Conservation (phyloP, 441 rosid species). For the Croton setiger region DNA sequence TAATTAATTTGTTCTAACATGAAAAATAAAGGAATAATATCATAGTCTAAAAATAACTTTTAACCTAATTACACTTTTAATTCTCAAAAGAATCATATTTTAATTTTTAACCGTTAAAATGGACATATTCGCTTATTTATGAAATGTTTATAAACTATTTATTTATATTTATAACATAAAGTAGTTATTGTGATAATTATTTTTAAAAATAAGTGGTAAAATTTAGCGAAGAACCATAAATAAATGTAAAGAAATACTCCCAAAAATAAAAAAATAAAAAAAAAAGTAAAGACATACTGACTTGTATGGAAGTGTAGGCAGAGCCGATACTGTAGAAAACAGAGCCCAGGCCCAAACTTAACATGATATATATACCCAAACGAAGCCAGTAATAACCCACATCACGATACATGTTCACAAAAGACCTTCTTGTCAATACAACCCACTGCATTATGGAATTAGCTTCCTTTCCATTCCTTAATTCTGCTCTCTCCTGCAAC, state of each 20-base stretch:
- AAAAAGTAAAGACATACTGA: background rate
- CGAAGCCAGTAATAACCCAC: constrained; percentile 64
- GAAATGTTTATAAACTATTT: too few species aligned
- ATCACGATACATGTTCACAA: constrained; percentile 61
- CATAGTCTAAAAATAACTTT: too few species aligned
- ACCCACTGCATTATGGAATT: constrained; percentile 42
- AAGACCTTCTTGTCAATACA: constrained; percentile 45
- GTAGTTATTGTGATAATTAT: too few species aligned
- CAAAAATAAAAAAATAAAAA: too few species aligned
- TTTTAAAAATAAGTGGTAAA: background rate
- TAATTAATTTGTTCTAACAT: background rate
- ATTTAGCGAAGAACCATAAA: background rate
- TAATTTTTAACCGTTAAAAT: too few species aligned
- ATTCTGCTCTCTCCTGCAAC: constrained; percentile 21
- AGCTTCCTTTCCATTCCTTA: constrained; percentile 32
- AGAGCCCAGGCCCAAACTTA: constrained; percentile 39
- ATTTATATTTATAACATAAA: too few species aligned
- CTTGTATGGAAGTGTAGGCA: constrained; percentile 41
- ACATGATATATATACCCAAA: constrained; percentile 37
- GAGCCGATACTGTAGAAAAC: constrained; percentile 38
- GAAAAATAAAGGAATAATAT: too few species aligned
- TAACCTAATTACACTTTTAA: too few species aligned
- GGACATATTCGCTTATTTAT: too few species aligned
- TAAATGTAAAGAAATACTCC: background rate
- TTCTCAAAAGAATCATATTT: too few species aligned